Conservation (phyloP, 2,329 filamentous ascomycete genomes). For the Penicillium sp. region DNA sequence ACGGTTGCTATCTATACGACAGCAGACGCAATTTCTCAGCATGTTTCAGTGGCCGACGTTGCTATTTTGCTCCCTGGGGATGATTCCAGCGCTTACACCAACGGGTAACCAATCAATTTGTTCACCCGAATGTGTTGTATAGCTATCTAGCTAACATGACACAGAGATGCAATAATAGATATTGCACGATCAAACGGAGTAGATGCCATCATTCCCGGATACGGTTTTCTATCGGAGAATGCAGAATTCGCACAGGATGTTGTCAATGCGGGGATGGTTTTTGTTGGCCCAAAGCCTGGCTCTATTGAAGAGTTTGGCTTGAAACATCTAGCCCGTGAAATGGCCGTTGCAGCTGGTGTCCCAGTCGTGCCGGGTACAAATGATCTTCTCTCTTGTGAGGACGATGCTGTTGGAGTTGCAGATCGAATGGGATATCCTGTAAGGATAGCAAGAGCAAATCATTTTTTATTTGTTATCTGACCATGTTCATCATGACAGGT, state of each 20-base stretch:
- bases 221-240: constrained; percentile 65
- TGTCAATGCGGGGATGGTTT: constrained; percentile 52
- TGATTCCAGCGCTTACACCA: constrained; percentile 49
- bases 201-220: constrained; percentile 59
- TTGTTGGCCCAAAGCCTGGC: constrained; percentile 55
- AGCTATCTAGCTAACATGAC: neutral
- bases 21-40: constrained; percentile 52
- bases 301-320: constrained; percentile 56
- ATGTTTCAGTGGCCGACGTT: constrained; percentile 53
- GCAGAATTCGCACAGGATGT: constrained; percentile 56
- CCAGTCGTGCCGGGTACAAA: constrained; percentile 54
- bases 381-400: constrained; percentile 45
- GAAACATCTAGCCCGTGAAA: constrained; percentile 49
- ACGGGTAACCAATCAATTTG: neutral
- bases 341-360: constrained; percentile 51
- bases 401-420: constrained; percentile 45
- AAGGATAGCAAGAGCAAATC: neutral
- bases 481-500: constrained; percentile 43
- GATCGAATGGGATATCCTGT: constrained; percentile 47
- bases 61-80: constrained; percentile 48
- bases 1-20: constrained; percentile 58
- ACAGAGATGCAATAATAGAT: neutral
- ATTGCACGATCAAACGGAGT: neutral
- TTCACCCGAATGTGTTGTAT: neutral
- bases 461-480: too few relatives aligned